Conservation (phyloP, 257 asterid species). For the Gentiana dahurica region DNA sequence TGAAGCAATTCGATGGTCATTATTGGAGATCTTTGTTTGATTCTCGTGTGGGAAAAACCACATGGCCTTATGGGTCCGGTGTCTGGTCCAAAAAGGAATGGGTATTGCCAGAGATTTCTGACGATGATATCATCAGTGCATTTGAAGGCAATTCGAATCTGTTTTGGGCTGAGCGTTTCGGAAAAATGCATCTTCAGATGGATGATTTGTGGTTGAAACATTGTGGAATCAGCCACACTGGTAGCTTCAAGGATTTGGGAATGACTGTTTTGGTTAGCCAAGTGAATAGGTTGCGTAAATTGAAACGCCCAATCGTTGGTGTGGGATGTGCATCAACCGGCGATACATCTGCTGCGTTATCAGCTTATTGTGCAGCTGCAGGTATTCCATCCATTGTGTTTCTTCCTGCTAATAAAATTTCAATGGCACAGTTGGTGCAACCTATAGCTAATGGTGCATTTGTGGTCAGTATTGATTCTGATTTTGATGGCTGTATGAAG, state of each 20-base stretch:
- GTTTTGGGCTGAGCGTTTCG: conserved; percentile 87
- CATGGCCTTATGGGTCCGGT: conserved; percentile 83
- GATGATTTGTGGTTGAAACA: conserved; percentile 78
- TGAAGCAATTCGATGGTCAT: conserved; percentile 64
- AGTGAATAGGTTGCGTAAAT: conserved; percentile 56
- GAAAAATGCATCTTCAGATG: conserved; percentile 75
- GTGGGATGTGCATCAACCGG: conserved; percentile 87
- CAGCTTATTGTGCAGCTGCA: conserved; percentile 74
- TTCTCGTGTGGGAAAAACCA: conserved; percentile 76
- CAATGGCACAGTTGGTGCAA: conserved; percentile 74
- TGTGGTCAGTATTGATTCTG: conserved; percentile 72
- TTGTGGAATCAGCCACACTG: conserved; percentile 80
- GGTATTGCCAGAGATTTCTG: conserved; percentile 64
- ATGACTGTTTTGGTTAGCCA: conserved; percentile 88
- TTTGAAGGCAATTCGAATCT: conserved; percentile 70
- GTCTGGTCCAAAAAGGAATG: conserved; percentile 93
- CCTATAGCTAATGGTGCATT: conserved; percentile 92
- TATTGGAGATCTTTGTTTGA: conserved; percentile 69
- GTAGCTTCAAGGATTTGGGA: conserved; percentile 73
- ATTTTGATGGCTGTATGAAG: conserved; percentile 94
- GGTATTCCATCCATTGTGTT: conserved; percentile 78
- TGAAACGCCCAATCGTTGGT: conserved; percentile 68
- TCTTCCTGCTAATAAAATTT: conserved; percentile 58
- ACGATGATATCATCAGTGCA: conserved; percentile 64
- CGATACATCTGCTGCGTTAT: conserved; percentile 73